A percentile compares a stretch with the other conserved stretches of the same genome.
phyloP scores from a whole-genome alignment of 2,329 filamentous ascomycete species.

The Paracorniculantispora psalliotae region DNA sequence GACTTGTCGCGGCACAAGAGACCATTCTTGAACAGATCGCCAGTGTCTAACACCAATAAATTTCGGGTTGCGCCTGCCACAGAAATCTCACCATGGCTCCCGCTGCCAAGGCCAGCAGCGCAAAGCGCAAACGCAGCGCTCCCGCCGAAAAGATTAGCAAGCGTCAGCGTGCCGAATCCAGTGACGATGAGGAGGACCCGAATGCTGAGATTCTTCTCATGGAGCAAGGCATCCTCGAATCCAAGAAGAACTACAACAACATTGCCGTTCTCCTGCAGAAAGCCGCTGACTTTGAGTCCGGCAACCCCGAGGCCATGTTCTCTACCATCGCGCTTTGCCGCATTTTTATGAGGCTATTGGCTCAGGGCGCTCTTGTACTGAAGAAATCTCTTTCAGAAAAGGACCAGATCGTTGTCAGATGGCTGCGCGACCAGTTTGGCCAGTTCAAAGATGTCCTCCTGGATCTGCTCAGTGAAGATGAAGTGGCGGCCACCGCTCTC shows the following conservation, averaged over 20 bases:
- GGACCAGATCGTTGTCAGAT: conserved; percentile 67
- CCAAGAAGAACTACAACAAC: conserved; percentile 87
- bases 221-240: conserved; percentile 77
- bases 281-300: conserved; percentile 42
- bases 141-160: conserved; percentile 44
- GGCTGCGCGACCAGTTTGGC: conserved; percentile 70
- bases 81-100: conserved; percentile 23
- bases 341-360: conserved; percentile 77
- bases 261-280: conserved; percentile 66
- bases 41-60: not conserved
- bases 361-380: conserved; percentile 63
- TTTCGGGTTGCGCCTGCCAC: not conserved
- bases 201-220: conserved; percentile 67
- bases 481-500: conserved; percentile 64
- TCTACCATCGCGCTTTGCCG: conserved; percentile 79
- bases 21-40: not conserved
- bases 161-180: conserved; percentile 41
- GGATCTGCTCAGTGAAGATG: conserved; percentile 55
- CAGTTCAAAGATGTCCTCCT: conserved; percentile 65
- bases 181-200: conserved; percentile 45
- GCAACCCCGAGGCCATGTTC: conserved; percentile 52
- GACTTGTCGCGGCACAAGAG: not conserved
- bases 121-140: conserved; percentile 50
- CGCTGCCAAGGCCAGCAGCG: conserved; percentile 23
- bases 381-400: conserved; percentile 64